Conservation (phyloP, 129 eudicot species). For the Flaveria ramosissima region DNA sequence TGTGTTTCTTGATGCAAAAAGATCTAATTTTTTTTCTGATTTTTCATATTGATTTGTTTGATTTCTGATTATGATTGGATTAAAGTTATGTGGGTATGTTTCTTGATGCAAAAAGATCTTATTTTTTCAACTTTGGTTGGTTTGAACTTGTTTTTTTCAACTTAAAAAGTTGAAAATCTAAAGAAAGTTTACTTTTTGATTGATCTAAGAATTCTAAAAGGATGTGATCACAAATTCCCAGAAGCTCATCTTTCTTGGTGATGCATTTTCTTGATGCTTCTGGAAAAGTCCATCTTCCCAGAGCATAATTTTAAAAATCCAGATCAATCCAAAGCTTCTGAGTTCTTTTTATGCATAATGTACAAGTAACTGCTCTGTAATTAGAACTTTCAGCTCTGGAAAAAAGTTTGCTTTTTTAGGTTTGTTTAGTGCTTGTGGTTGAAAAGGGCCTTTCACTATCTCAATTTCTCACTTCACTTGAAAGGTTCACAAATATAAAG, state of each 20-base stretch:
- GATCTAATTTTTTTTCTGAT: background rate
- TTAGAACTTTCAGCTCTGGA: slow-evolving; percentile 22
- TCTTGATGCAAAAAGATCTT: slow-evolving; percentile 32
- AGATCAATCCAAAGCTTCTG: slow-evolving; percentile 11
- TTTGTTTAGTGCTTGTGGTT: slow-evolving; percentile 28
- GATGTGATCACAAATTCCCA: slow-evolving; percentile 31
- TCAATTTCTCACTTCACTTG: slow-evolving; percentile 20
- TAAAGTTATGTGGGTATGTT: slow-evolving; percentile 32
- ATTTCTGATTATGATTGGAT: slow-evolving; percentile 16
- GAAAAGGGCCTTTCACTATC: slow-evolving; percentile 28
- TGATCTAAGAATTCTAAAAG: slow-evolving; percentile 25
- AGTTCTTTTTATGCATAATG: slow-evolving; percentile 8
- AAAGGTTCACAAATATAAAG: slow-evolving; percentile 8
- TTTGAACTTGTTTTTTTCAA: slow-evolving; percentile 19
- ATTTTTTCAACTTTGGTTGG: slow-evolving; percentile 10
- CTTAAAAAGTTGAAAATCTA: slow-evolving; percentile 26
- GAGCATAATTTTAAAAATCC: slow-evolving; percentile 7
- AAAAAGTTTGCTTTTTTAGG: slow-evolving; percentile 18
- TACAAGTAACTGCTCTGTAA: slow-evolving; percentile 20
- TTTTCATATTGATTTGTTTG: background rate
- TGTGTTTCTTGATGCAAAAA: slow-evolving; percentile 37
- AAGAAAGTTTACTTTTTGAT: slow-evolving; percentile 33
- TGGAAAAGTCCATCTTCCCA: slow-evolving; percentile 24
- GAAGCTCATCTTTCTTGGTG: slow-evolving; percentile 39
- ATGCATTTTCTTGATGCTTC: slow-evolving; percentile 30